Percentiles rank a stretch among this genome's conserved stretches.
phyloP scores from a whole-genome alignment of 169 alveolate genomes.

The Pseudocohnilembus persalinus region DNA sequence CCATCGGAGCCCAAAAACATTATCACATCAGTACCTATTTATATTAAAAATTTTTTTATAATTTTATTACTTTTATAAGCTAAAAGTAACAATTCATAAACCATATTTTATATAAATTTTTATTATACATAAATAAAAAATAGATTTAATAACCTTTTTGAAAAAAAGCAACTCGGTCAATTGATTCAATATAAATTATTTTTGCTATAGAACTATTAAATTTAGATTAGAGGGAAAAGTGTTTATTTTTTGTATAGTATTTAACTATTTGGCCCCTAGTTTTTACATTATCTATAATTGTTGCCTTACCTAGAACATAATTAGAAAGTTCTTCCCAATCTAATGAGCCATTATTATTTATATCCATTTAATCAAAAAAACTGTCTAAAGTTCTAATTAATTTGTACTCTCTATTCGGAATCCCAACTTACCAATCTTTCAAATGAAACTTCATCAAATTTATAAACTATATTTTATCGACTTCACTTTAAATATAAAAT shows the following conservation, averaged over 20 bases:
- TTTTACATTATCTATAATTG: slow-evolving; percentile 39
- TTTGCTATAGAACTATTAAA: slow-evolving; percentile 35
- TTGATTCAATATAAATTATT: slow-evolving; percentile 29
- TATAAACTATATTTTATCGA: slow-evolving; percentile 4
- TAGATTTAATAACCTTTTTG: slow-evolving; percentile 12
- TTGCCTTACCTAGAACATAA: slow-evolving; percentile 70
- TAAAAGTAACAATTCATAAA: too few species aligned
- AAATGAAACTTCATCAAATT: slow-evolving; percentile 21
- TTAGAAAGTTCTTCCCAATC: slow-evolving; percentile 84
- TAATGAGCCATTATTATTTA: slow-evolving; percentile 66
- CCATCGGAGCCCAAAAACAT: background rate
- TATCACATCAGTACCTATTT: background rate
- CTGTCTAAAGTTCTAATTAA: slow-evolving; percentile 59
- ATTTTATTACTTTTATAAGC: too few species aligned
- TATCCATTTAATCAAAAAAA: slow-evolving; percentile 75
- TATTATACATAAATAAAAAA: too few species aligned
- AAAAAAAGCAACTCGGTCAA: slow-evolving; percentile 23
- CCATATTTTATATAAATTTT: too few species aligned
- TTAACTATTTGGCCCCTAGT: slow-evolving; percentile 31
- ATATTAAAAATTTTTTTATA: too few species aligned
- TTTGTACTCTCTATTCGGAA: slow-evolving; percentile 37
- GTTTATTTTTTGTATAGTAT: slow-evolving; percentile 44
- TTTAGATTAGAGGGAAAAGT: slow-evolving; percentile 38
- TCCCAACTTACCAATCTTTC: slow-evolving; percentile 35
- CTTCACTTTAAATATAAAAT: background rate